These are phyloP conservation scores for Russula sp. DNA, from an alignment of 768 basidiomycete species.

Conservation along the genomic window DNA sequence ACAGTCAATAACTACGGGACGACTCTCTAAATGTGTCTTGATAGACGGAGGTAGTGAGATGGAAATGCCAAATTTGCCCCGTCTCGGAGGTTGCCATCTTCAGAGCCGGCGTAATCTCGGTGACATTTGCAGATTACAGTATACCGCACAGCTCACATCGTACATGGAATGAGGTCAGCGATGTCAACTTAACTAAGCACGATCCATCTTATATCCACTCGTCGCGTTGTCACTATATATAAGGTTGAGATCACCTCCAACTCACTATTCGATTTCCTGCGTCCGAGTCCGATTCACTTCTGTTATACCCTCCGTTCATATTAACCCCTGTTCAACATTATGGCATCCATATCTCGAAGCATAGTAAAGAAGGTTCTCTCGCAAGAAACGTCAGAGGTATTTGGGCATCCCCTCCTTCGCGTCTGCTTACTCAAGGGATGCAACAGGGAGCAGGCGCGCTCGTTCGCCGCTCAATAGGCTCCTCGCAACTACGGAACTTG, in stretches of 20 bases:
- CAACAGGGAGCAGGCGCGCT: slow-evolving; percentile 69
- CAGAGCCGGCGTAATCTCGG: neutral
- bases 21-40: too few species aligned
- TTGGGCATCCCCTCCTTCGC: slow-evolving; percentile 1
- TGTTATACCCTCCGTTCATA: neutral
- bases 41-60: too few species aligned
- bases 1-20: too few species aligned
- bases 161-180: too few species aligned
- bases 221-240: neutral
- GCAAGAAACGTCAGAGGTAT: slow-evolving; percentile 64
- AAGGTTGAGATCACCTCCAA: neutral
- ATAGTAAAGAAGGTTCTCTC: slow-evolving; percentile 75
- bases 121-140: neutral
- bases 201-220: too few species aligned
- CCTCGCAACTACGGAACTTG: slow-evolving; percentile 64
- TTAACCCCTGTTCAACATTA: slow-evolving; percentile 27
- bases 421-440: slow-evolving; percentile 7
- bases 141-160: too few species aligned
- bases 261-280: neutral
- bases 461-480: slow-evolving; percentile 85
- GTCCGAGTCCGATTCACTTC: neutral
- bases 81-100: too few species aligned
- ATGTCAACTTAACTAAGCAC: too few species aligned
- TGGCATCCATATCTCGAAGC: slow-evolving; percentile 48
- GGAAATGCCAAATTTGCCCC: too few species aligned